Percentiles rank a stretch among this genome's conserved stretches.
These are phyloP conservation scores for Podila epicladia DNA, from an alignment of 192 early-diverging fungal species.

Conservation along the genomic window DNA sequence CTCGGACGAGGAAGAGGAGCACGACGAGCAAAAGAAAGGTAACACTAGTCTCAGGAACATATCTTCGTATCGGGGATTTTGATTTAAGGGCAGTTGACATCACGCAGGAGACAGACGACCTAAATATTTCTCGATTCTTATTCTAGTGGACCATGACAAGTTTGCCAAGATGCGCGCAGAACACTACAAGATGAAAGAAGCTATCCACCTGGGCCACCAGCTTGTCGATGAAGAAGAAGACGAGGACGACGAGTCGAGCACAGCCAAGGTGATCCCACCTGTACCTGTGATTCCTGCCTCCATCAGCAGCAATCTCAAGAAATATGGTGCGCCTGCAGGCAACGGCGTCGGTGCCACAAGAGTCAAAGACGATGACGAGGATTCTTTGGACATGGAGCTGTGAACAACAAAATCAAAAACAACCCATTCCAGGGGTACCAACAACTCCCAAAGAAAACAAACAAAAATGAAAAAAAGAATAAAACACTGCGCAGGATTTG, in stretches of 20 bases:
- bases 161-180: constrained; percentile 82
- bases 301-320: constrained; percentile 10
- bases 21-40: constrained; percentile 17
- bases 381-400: constrained; percentile 23
- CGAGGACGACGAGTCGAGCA: constrained; percentile 8
- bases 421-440: neutral
- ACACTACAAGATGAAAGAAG: constrained; percentile 93
- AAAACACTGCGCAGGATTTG: too few species aligned
- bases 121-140: neutral
- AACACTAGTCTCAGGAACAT: constrained; percentile 9
- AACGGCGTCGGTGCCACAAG: neutral
- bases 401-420: constrained; percentile 5
- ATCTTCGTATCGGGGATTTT: constrained; percentile 2
- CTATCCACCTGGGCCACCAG: constrained; percentile 61
- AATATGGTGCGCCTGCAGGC: neutral
- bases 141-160: constrained; percentile 67
- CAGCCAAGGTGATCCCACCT: neutral
- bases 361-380: constrained; percentile 14
- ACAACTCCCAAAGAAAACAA: too few species aligned
- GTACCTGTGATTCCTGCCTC: neutral
- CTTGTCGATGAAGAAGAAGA: constrained; percentile 64
- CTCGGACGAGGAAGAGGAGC: constrained; percentile 66
- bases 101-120: neutral
- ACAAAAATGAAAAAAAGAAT: too few species aligned
- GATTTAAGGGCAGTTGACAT: neutral